A percentile compares a stretch with the other conserved stretches of the same genome.
Evolutionary conservation across 2,329 filamentous ascomycete genomes (phyloP).

Genomic region (Trichoderma gracile): DNA sequence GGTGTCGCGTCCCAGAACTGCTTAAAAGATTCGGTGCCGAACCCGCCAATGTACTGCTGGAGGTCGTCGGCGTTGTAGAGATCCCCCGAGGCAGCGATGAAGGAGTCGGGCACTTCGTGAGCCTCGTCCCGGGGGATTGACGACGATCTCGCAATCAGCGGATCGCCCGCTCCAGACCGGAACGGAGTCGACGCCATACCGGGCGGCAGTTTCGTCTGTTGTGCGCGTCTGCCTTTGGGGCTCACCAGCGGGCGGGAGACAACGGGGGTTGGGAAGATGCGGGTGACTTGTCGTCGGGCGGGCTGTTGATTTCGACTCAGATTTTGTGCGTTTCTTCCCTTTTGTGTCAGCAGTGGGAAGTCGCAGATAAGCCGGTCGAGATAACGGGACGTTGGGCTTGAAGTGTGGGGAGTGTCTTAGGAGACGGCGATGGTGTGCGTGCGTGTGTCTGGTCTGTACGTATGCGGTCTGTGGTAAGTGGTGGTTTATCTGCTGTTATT

Average conservation of each 20-base stretch:
- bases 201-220: background rate
- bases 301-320: background rate
- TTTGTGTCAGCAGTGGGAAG: conserved; percentile 10
- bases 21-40: conserved; percentile 37
- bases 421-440: background rate
- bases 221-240: conserved; percentile 28
- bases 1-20: conserved; percentile 39
- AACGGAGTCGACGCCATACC: conserved; percentile 39
- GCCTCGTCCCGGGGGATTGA: conserved; percentile 42
- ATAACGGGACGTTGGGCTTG: conserved; percentile 12
- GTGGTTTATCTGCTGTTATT: too few species aligned
- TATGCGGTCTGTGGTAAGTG: too few species aligned
- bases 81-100: conserved; percentile 37
- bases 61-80: conserved; percentile 44
- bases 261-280: conserved; percentile 15
- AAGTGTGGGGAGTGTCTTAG: conserved; percentile 18
- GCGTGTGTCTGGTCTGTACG: too few species aligned
- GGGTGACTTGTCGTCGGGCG: background rate
- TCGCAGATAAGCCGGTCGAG: conserved; percentile 11
- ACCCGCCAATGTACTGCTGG: conserved; percentile 38
- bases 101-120: conserved; percentile 43
- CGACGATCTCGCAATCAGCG: conserved; percentile 42
- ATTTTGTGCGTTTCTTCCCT: conserved; percentile 1
- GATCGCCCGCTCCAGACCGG: conserved; percentile 39
- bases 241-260: background rate